Evolutionary conservation across 1,284 basidiomycete species (phyloP), one percentile per base, ranked within the genome.

Genomic region (Ustilago cynodontis): DNA sequence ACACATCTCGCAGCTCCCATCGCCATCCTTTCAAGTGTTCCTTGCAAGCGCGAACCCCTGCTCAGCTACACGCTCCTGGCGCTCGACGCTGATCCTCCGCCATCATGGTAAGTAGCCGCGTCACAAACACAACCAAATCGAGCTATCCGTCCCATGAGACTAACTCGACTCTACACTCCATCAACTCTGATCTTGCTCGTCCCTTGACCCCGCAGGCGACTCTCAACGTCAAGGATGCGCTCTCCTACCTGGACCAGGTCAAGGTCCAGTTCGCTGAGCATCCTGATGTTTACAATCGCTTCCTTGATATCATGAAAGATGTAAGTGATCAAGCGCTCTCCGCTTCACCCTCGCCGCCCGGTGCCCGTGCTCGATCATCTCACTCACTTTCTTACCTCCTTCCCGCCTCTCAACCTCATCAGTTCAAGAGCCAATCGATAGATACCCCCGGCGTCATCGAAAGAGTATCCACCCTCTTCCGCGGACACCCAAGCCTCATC

Each of bases 231-330:
- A 93, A 93, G 67, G 95, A 98, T 88, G 95, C 95, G n/a, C 90
- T 98, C 84, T 93, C 92, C 85, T 99, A 99, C 83, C 90, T 98
- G 82, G 95, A 98, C 87, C 93, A 94, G 69, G 95, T 98, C 88
- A 98, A 98, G 89, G 63, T 86, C 59, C 82, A 95, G 88, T 98
- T 98, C 86, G 89, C 91, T 71, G 92, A 94, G 85, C 92, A 92
- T 86, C 95, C 95, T 26, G 94, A 98, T 84, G 95, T 98, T 31
- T 98, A 98, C 89, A 98, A 98, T 87, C 91, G 93, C 79, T 98
- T 98, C 86, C 88, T 98, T 86, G 96, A 98, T 87, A 97, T 98
- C 84, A 98, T 98, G 96, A 99, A 98, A 88, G 96, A 99, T 69
- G 79, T 84, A 45, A 65, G 70, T 73, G 33, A 39, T 9, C 29